Percentiles rank a stretch among this genome's conserved stretches.
These are phyloP conservation scores for Linanthus parryae DNA, from an alignment of 148 eudicot genomes.

Conservation along the genomic window DNA sequence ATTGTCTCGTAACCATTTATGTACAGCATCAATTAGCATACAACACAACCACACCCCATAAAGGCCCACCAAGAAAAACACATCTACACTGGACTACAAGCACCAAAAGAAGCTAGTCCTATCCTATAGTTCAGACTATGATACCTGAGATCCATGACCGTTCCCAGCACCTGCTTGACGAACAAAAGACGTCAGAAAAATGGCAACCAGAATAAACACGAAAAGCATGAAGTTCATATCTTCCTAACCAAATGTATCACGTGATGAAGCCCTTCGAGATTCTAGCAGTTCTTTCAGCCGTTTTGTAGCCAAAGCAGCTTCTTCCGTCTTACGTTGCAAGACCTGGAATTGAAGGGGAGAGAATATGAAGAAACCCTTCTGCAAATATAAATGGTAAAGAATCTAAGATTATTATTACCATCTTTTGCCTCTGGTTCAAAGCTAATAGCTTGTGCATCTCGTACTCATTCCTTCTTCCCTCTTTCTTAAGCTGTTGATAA, in stretches of 20 bases:
- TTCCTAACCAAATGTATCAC: conserved; percentile 49
- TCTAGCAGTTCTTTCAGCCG: conserved; percentile 87
- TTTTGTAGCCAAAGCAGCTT: conserved; percentile 89
- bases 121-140: too few species aligned
- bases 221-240: background rate
- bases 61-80: too few species aligned
- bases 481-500: conserved; percentile 84
- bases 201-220: background rate
- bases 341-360: conserved; percentile 43
- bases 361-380: background rate
- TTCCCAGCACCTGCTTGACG: conserved; percentile 30
- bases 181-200: conserved; percentile 1
- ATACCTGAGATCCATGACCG: too few species aligned
- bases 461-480: conserved; percentile 94
- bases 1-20: too few species aligned
- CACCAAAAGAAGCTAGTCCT: too few species aligned
- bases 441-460: conserved; percentile 97
- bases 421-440: conserved; percentile 91
- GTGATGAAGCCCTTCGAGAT: conserved; percentile 72
- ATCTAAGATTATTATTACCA: conserved; percentile 47
- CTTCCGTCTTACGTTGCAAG: conserved; percentile 93
- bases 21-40: too few species aligned
- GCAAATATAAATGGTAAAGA: background rate
- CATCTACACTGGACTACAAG: too few species aligned
- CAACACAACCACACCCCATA: too few species aligned